phyloP scores from a whole-genome alignment of 164 flowering plant species.

The Macadamia tetraphylla region DNA sequence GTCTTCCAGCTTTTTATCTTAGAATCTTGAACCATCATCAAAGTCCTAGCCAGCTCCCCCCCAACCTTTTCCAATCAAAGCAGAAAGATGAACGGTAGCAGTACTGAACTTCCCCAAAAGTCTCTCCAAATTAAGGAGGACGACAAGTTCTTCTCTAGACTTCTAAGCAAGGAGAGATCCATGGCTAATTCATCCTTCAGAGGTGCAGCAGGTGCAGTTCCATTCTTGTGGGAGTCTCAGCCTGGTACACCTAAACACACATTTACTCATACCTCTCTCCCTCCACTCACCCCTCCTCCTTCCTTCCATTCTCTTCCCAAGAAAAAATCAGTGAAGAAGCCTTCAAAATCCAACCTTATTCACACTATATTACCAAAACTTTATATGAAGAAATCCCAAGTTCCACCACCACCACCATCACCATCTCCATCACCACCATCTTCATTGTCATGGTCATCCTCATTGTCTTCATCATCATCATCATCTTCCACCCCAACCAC shows the following conservation, averaged over 20 bases:
- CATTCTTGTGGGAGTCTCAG: slow-evolving; percentile 66
- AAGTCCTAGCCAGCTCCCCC: not conserved
- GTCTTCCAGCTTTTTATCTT: too few species aligned
- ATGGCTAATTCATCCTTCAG: slow-evolving; percentile 40
- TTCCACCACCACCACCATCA: slow-evolving; percentile 12
- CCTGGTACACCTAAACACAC: slow-evolving; percentile 63
- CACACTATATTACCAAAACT: slow-evolving; percentile 11
- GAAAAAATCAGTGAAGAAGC: slow-evolving; percentile 18
- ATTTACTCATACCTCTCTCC: slow-evolving; percentile 20
- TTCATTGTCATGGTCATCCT: slow-evolving; percentile 10
- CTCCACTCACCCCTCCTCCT: slow-evolving; percentile 78
- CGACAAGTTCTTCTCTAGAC: slow-evolving; percentile 47
- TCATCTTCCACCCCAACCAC: not conserved
- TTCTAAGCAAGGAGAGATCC: slow-evolving; percentile 45
- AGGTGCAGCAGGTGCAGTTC: slow-evolving; percentile 40
- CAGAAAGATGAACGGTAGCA: slow-evolving; percentile 11
- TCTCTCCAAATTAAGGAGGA: slow-evolving; percentile 42
- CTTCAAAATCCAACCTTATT: slow-evolving; percentile 16
- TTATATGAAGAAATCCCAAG: slow-evolving; percentile 8
- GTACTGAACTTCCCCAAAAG: slow-evolving; percentile 20
- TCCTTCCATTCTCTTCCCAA: slow-evolving; percentile 28
- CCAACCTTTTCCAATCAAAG: too few species aligned
- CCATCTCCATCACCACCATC: slow-evolving; percentile 14
- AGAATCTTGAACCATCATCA: too few species aligned
- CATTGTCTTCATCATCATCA: not conserved